Evolutionary conservation across 805 yeast genomes (phyloP).

Genomic region (Candida awuae): DNA sequence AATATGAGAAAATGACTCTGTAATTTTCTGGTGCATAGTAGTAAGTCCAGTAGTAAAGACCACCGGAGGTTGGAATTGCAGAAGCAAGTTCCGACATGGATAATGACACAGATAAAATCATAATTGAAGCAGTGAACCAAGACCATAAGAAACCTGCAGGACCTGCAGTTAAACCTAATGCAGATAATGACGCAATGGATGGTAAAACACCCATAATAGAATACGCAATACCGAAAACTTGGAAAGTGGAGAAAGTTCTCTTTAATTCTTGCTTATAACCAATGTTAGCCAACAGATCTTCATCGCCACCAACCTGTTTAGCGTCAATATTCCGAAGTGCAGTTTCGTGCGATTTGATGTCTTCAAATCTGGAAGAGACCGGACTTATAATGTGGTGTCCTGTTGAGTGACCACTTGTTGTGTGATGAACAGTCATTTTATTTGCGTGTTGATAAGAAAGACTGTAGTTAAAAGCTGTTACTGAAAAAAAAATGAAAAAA

Average conservation of each 20-base stretch:
- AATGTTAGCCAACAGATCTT: slow-evolving; percentile 40
- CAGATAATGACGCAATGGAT: slow-evolving; percentile 49
- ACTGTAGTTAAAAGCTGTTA: too few relatives aligned
- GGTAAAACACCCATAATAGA: slow-evolving; percentile 67
- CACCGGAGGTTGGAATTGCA: slow-evolving; percentile 70
- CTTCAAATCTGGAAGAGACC: slow-evolving; percentile 13
- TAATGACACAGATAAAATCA: slow-evolving; percentile 50
- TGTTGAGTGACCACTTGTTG: slow-evolving; percentile 3
- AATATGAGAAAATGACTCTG: slow-evolving; percentile 47
- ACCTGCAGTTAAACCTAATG: slow-evolving; percentile 50
- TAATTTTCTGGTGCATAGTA: slow-evolving; percentile 51
- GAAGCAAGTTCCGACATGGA: slow-evolving; percentile 61
- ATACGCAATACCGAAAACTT: slow-evolving; percentile 65
- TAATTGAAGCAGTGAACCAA: slow-evolving; percentile 52
- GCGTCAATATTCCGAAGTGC: slow-evolving; percentile 25
- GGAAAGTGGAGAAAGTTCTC: slow-evolving; percentile 52
- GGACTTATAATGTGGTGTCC: slow-evolving; percentile 12
- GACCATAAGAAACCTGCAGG: slow-evolving; percentile 65
- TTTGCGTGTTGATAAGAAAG: too few relatives aligned
- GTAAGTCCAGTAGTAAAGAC: slow-evolving; percentile 62
- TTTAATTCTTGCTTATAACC: slow-evolving; percentile 66
- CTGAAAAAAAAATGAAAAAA: too few relatives aligned
- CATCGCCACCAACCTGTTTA: slow-evolving; percentile 21
- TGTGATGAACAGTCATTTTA: too few relatives aligned
- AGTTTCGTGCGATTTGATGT: slow-evolving; percentile 20